Evolutionary conservation across 345 rosid genomes (phyloP).

Genomic region (Brassica carinata): DNA sequence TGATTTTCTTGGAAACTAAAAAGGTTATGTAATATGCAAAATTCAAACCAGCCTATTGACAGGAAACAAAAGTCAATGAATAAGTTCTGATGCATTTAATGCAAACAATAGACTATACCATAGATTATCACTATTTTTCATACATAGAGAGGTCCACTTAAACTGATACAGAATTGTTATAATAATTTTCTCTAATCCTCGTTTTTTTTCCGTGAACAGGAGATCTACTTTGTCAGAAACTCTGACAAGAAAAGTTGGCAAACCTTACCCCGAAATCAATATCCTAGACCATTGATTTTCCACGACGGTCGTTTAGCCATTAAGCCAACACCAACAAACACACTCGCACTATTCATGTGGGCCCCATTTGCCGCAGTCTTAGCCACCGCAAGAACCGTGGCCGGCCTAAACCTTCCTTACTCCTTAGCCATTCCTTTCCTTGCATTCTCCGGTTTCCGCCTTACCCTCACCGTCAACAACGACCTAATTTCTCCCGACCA

Average conservation of each 20-base stretch:
- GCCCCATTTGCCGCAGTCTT: constrained; percentile 50
- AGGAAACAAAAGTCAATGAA: not conserved
- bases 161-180: constrained; percentile 29
- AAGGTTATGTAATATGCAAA: not conserved
- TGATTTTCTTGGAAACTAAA: not conserved
- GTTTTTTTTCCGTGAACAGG: constrained; percentile 47
- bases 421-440: constrained; percentile 49
- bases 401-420: constrained; percentile 52
- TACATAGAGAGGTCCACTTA: not conserved
- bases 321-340: constrained; percentile 52
- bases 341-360: constrained; percentile 69
- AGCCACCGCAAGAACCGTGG: constrained; percentile 29
- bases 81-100: constrained; percentile 11
- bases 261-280: constrained; percentile 46
- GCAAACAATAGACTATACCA: constrained; percentile 8
- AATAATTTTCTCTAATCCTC: constrained; percentile 36
- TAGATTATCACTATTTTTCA: not conserved
- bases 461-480: constrained; percentile 30
- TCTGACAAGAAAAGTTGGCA: constrained; percentile 64
- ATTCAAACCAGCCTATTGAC: not conserved
- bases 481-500: not conserved
- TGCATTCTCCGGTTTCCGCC: constrained; percentile 52
- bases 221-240: constrained; percentile 51
- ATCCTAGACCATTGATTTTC: constrained; percentile 70
- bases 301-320: constrained; percentile 80